A percentile compares a stretch with the other conserved stretches of the same genome.
Conservation (phyloP, 352 stramenopile species). For the Globisporangium cystogenes region DNA sequence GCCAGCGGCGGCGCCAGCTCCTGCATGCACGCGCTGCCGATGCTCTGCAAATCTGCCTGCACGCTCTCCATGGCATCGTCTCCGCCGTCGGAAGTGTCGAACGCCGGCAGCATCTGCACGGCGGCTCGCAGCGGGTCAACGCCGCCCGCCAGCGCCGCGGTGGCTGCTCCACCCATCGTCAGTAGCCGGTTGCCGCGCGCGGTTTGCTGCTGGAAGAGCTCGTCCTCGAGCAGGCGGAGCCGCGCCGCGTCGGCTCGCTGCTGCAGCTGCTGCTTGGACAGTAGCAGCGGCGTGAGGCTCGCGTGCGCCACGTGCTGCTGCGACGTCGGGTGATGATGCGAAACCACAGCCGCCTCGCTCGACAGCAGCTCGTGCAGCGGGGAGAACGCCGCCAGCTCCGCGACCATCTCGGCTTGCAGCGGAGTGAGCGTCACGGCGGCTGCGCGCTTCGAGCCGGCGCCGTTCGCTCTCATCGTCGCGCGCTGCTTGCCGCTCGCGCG, state of each 20-base stretch:
- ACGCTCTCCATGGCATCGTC: slow-evolving; percentile 9
- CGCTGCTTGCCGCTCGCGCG: slow-evolving; percentile 11
- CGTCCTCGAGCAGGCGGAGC: slow-evolving; percentile 24
- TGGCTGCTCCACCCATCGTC: slow-evolving; percentile 18
- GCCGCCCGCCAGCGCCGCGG: slow-evolving; percentile 7
- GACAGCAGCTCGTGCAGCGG: slow-evolving; percentile 6
- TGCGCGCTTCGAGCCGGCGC: slow-evolving; percentile 7
- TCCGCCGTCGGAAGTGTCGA: background rate
- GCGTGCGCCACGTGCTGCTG: slow-evolving; percentile 8
- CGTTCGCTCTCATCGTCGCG: background rate
- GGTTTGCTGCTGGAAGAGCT: slow-evolving; percentile 21
- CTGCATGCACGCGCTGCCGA: slow-evolving; percentile 10
- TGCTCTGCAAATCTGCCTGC: slow-evolving; percentile 7
- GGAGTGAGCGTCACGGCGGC: background rate
- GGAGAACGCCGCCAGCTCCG: slow-evolving; percentile 9
- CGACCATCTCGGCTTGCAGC: slow-evolving; percentile 9
- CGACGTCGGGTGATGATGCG: background rate
- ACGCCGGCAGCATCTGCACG: slow-evolving; percentile 25
- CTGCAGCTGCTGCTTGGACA: slow-evolving; percentile 12
- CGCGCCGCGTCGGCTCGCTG: slow-evolving; percentile 16
- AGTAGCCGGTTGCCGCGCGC: slow-evolving; percentile 21
- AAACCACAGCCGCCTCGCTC: background rate
- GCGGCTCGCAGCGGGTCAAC: slow-evolving; percentile 15
- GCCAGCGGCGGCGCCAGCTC: slow-evolving; percentile 20
- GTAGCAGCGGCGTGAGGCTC: slow-evolving; percentile 8